A percentile compares a stretch with the other conserved stretches of the same genome.
These are phyloP conservation scores for Cryptomeria japonica DNA, from an alignment of 75 land plant species.

Conservation along the genomic window DNA sequence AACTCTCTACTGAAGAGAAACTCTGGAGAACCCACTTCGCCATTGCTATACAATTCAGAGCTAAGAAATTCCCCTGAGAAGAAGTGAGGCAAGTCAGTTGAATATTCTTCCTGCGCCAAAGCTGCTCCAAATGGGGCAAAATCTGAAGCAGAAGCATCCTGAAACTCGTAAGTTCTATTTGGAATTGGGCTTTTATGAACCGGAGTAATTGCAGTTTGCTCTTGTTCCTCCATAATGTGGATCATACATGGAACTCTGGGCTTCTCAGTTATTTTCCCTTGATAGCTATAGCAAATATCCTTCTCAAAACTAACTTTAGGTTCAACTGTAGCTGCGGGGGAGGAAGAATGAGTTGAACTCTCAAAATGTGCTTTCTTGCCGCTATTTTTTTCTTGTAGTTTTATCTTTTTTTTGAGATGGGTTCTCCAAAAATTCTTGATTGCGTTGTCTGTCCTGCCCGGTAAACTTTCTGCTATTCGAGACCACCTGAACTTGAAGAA, in stretches of 20 bases:
- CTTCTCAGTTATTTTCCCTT: too few species aligned
- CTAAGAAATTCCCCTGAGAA: not conserved
- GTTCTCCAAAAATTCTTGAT: constrained; percentile 1
- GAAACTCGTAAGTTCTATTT: not conserved
- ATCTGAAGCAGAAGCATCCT: not conserved
- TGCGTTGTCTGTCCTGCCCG: not conserved
- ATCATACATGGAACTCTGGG: too few species aligned
- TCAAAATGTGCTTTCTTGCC: not conserved
- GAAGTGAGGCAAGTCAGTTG: not conserved
- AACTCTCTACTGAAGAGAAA: not conserved
- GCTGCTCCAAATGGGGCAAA: not conserved
- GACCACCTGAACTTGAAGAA: not conserved
- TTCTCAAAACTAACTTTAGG: too few species aligned
- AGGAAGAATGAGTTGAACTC: not conserved
- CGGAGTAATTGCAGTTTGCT: too few species aligned
- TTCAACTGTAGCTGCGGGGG: too few species aligned
- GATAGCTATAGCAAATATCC: too few species aligned
- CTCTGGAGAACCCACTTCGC: not conserved
- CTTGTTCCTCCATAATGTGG: too few species aligned
- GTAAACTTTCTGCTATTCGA: not conserved
- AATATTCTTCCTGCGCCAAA: not conserved
- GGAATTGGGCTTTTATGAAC: too few species aligned
- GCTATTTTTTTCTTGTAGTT: not conserved
- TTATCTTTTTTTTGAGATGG: not conserved
- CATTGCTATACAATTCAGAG: not conserved